Percentiles rank a stretch among this genome's conserved stretches.
These are phyloP conservation scores for Medicago lupulina DNA, from an alignment of 306 rosid genomes.

Conservation along the genomic window DNA sequence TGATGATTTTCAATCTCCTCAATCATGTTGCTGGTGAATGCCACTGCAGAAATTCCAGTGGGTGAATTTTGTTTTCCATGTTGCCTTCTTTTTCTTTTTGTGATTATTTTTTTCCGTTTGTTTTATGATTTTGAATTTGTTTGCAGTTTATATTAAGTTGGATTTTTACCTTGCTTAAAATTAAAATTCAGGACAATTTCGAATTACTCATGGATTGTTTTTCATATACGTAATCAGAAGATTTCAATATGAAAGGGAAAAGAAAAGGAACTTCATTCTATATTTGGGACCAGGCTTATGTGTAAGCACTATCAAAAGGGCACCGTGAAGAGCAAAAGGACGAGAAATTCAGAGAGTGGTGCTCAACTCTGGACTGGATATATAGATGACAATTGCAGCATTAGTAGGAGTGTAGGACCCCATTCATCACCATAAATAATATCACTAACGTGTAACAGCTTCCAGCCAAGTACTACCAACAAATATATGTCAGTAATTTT, in stretches of 20 bases:
- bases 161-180: too few species aligned
- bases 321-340: neutral
- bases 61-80: too few species aligned
- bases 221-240: neutral
- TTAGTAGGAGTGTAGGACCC: slow-evolving; percentile 5
- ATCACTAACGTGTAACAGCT: neutral
- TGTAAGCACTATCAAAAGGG: neutral
- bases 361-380: too few species aligned
- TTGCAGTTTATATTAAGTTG: too few species aligned
- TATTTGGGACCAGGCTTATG: slow-evolving; percentile 14
- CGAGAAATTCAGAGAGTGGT: neutral
- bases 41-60: too few species aligned
- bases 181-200: too few species aligned
- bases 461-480: neutral
- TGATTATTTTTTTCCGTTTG: too few species aligned
- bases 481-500: neutral
- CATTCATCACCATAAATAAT: neutral
- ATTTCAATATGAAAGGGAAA: neutral
- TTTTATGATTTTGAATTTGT: too few species aligned
- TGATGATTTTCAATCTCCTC: too few species aligned
- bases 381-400: slow-evolving; percentile 5
- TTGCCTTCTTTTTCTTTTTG: too few species aligned
- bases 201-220: neutral
- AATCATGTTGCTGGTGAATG: too few species aligned
- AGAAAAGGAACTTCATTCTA: neutral